Evolutionary conservation across 2,329 filamentous ascomycete genomes (phyloP).

Genomic region (Amauroascus niger): DNA sequence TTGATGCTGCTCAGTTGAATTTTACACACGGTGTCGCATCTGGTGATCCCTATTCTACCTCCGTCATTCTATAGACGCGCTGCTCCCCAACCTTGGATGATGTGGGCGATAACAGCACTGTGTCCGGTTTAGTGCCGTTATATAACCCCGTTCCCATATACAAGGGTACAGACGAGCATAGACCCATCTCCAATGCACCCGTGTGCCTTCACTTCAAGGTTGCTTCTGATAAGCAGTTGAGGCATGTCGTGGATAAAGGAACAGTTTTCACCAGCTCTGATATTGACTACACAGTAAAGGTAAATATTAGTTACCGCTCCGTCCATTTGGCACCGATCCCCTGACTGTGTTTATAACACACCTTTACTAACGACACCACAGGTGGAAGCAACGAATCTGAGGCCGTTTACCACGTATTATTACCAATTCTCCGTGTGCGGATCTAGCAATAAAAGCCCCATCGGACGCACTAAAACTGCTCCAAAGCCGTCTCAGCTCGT

Average conservation of each 20-base stretch:
- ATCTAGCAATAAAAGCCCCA: conserved; percentile 48
- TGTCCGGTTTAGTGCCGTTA: conserved; percentile 7
- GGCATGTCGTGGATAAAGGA: conserved; percentile 46
- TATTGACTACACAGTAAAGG: conserved; percentile 66
- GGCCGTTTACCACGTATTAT: conserved; percentile 53
- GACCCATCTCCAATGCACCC: not conserved
- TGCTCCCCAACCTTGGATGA: conserved; percentile 34
- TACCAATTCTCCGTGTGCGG: conserved; percentile 63
- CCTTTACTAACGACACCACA: conserved; percentile 24
- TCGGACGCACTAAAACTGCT: conserved; percentile 62
- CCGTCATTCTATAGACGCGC: conserved; percentile 38
- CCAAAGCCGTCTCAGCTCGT: conserved; percentile 49
- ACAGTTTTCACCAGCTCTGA: conserved; percentile 60
- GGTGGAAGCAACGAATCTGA: conserved; percentile 55
- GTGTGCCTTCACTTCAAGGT: conserved; percentile 57
- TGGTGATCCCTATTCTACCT: conserved; percentile 35
- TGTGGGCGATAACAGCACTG: conserved; percentile 27
- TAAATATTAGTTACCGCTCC: conserved; percentile 25
- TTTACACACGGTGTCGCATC: conserved; percentile 57
- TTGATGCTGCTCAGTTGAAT: conserved; percentile 42
- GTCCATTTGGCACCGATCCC: not conserved
- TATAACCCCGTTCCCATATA: conserved; percentile 8
- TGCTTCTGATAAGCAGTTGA: conserved; percentile 40
- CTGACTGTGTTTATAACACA: not conserved
- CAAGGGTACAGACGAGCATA: conserved; percentile 5